Conservation (phyloP, 495 filamentous ascomycete species). For the Daldinia childiae region DNA sequence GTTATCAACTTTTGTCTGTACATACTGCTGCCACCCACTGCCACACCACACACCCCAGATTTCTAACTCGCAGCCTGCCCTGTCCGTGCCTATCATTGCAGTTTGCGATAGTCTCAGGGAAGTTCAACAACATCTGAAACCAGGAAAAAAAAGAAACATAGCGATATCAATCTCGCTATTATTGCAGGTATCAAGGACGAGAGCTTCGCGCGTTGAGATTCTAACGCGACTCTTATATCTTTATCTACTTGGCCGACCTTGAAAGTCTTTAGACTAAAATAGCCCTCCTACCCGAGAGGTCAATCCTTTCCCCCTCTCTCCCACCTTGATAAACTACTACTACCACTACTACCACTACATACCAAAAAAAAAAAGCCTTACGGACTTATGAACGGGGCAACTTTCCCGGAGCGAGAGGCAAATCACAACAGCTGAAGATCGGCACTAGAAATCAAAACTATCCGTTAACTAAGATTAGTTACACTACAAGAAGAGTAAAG, state of each 20-base stretch:
- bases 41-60: slow-evolving; percentile 48
- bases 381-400: slow-evolving; percentile 40
- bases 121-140: slow-evolving; percentile 38
- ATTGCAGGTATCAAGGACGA: slow-evolving; percentile 19
- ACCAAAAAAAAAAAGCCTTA: slow-evolving; percentile 33
- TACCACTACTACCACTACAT: slow-evolving; percentile 7
- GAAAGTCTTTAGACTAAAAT: slow-evolving; percentile 24
- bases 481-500: slow-evolving; percentile 7
- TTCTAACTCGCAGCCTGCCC: slow-evolving; percentile 42
- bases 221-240: slow-evolving; percentile 16
- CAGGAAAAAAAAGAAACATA: slow-evolving; percentile 13
- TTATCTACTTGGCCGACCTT: slow-evolving; percentile 6
- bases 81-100: slow-evolving; percentile 43
- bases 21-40: slow-evolving; percentile 47
- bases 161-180: slow-evolving; percentile 8
- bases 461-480: slow-evolving; percentile 2
- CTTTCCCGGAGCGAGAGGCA: slow-evolving; percentile 36
- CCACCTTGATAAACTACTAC: slow-evolving; percentile 27
- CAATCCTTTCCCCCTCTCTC: slow-evolving; percentile 14
- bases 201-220: slow-evolving; percentile 12
- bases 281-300: slow-evolving; percentile 22
- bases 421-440: slow-evolving; percentile 34
- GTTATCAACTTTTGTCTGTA: slow-evolving; percentile 41
- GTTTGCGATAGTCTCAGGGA: slow-evolving; percentile 34
- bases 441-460: slow-evolving; percentile 29